Evolutionary conservation across 2,329 filamentous ascomycete species (phyloP), one percentile per base, ranked within the genome.

Genomic region (Berkeleyomyces rouxiae): DNA sequence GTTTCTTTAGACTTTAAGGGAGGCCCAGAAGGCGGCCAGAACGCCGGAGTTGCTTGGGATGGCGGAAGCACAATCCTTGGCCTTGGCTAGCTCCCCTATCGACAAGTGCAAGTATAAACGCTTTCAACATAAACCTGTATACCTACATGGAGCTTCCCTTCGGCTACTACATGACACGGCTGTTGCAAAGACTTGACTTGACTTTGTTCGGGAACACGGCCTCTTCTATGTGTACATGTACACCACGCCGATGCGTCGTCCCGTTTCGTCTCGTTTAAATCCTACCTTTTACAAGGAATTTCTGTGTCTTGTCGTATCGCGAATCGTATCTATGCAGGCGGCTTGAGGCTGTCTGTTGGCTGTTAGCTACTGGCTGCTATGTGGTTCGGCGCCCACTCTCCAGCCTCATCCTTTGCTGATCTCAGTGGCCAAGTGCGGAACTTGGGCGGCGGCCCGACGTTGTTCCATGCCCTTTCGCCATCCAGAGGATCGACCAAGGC

Each of bases 241-340:
- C 46, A 49, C 46, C 13, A 23, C 23, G 23, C 31, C 3, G 46
- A 39, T 31, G 51, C 33, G 39, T 55, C 13, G 37, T 36, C 36
- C 51, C 51, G 51, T 55, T 55, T 31, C 51, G 36, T 55, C 51
- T 55, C 51, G 51, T 55, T 55, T 55, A 55, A 55, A 11, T 55
- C 16, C n/a, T 23, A 2, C 33, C 33, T 16, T 37, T 55, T 7
- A 37, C 51, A 13, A 55, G 51, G 33, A 37, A 55, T 55, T 55
- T 55, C 51, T 55, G 51, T 55, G 36, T 55, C 36, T 55, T 39
- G 51, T 55, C 33, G 36, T 13, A n/a, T 55, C 33, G 36, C 13
- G 7, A 37, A 13, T 36, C 36, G 36, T 39, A 55, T 55, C 4
- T 7, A 46, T 39, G 36, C 51, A 39, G 13, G 2, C 51, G 36